Evolutionary conservation across 2,329 filamentous ascomycete species (phyloP).

Genomic region (Fusarium poae): DNA sequence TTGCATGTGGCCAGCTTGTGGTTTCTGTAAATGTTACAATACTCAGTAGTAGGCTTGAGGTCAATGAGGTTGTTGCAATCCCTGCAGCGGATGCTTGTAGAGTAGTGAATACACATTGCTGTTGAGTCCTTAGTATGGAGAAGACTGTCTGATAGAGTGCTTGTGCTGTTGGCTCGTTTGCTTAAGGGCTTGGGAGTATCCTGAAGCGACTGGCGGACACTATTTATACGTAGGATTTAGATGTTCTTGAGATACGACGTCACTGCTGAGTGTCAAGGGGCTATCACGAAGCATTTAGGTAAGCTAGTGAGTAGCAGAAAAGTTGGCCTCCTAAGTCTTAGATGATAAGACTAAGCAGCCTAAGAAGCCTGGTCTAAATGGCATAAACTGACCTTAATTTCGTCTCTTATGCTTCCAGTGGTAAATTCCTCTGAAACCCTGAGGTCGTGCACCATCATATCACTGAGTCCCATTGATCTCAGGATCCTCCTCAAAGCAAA

Average conservation of each 20-base stretch:
- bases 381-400: too few relatives aligned
- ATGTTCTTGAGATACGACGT: background rate
- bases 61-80: slow-evolving; percentile 7
- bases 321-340: too few relatives aligned
- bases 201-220: rapidly evolving
- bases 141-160: too few relatives aligned
- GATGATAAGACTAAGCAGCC: too few relatives aligned
- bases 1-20: background rate
- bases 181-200: background rate
- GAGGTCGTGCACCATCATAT: too few relatives aligned
- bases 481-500: background rate
- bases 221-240: background rate
- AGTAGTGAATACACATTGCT: slow-evolving; percentile 22
- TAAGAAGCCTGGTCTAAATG: too few relatives aligned
- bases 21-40: background rate
- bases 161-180: background rate
- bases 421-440: too few relatives aligned
- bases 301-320: too few relatives aligned
- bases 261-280: background rate
- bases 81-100: background rate
- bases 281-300: background rate
- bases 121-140: background rate
- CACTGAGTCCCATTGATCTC: background rate
- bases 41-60: background rate
- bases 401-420: too few relatives aligned